These are phyloP conservation scores for Plantago major DNA, from an alignment of 257 asterid genomes.

Conservation along the genomic window DNA sequence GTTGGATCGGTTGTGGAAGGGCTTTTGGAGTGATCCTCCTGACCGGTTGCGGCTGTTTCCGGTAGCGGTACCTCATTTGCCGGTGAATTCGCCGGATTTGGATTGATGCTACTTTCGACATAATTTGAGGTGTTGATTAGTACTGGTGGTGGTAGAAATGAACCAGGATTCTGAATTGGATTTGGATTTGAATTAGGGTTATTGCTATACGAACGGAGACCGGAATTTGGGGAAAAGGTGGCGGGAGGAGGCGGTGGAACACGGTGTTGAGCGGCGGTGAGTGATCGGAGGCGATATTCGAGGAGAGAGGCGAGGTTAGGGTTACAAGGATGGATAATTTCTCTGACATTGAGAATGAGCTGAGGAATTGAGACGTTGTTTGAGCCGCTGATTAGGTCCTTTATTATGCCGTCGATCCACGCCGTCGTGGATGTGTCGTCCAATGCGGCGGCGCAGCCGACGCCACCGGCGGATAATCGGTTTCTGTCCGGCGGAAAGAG, in stretches of 20 bases:
- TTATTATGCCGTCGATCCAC: slow-evolving; percentile 89
- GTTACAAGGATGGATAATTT: slow-evolving; percentile 85
- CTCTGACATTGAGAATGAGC: slow-evolving; percentile 86
- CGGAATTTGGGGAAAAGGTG: no score
- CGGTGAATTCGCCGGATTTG: slow-evolving; percentile 2
- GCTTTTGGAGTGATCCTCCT: slow-evolving; percentile 29
- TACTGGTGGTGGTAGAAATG: slow-evolving; percentile 21
- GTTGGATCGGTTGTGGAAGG: slow-evolving; percentile 25
- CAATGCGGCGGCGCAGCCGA: background rate
- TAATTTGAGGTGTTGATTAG: slow-evolving; percentile 7
- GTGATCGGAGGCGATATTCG: slow-evolving; percentile 78
- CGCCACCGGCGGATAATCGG: slow-evolving; percentile 2
- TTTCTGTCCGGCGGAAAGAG: slow-evolving; percentile 70
- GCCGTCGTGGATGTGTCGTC: slow-evolving; percentile 42
- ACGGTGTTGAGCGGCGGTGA: slow-evolving; percentile 15
- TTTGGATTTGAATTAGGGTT: background rate
- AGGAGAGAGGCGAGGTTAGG: slow-evolving; percentile 78
- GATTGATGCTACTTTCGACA: background rate
- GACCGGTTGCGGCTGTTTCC: slow-evolving; percentile 1
- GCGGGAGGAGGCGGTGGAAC: background rate
- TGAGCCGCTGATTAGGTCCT: slow-evolving; percentile 75
- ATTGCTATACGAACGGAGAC: no score
- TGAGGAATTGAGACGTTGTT: slow-evolving; percentile 73
- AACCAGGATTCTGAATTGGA: background rate
- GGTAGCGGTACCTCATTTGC: background rate